Evolutionary conservation across 2,329 filamentous ascomycete species (phyloP).

Genomic region (Aureobasidium sp.): DNA sequence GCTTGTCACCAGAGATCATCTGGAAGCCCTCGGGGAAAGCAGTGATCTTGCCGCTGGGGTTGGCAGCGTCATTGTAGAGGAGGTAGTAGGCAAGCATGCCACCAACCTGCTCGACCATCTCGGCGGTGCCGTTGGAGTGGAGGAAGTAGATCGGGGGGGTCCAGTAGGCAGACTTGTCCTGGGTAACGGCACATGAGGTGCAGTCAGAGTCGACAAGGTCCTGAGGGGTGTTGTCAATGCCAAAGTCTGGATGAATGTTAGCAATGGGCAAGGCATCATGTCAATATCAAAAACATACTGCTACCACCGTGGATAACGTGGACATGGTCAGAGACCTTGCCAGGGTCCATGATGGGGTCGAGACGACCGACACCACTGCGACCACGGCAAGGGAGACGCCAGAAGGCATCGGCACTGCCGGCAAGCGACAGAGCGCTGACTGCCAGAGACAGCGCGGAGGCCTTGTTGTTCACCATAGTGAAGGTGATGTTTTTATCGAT

Average conservation of each 20-base stretch:
- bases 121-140: constrained; percentile 56
- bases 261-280: background rate
- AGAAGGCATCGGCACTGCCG: constrained; percentile 54
- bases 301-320: constrained; percentile 69
- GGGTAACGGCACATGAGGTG: constrained; percentile 69
- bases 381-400: constrained; percentile 79
- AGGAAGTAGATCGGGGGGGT: constrained; percentile 71
- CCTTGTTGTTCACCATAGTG: constrained; percentile 10
- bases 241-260: constrained; percentile 50
- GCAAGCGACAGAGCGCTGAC: constrained; percentile 22
- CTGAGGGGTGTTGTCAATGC: constrained; percentile 46
- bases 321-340: constrained; percentile 52
- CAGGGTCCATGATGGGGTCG: constrained; percentile 58
- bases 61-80: constrained; percentile 49
- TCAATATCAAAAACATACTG: constrained; percentile 46
- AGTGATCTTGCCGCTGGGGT: constrained; percentile 35
- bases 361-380: constrained; percentile 61
- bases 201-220: constrained; percentile 56
- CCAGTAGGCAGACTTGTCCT: constrained; percentile 87
- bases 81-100: constrained; percentile 92
- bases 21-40: constrained; percentile 71
- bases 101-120: constrained; percentile 65
- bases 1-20: constrained; percentile 71
- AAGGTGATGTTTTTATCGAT: constrained; percentile 3
- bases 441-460: constrained; percentile 14